phyloP scores from a whole-genome alignment of 257 asterid species.

The Cruciata laevipes region DNA sequence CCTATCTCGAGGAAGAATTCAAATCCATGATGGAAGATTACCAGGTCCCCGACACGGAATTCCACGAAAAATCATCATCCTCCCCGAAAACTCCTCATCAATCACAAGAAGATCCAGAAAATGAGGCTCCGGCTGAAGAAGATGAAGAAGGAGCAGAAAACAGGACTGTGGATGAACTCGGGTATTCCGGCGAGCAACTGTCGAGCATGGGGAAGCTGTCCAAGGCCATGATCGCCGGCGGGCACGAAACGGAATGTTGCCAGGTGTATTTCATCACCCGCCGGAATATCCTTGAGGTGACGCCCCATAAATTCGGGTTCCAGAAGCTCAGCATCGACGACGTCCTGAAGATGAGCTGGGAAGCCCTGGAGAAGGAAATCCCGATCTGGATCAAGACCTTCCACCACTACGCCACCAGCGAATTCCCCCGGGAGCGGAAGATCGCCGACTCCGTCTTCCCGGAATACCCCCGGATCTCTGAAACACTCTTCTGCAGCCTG shows the following conservation, averaged over 20 bases:
- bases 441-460: conserved; percentile 40
- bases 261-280: conserved; percentile 49
- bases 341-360: conserved; percentile 70
- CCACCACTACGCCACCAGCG: conserved; percentile 31
- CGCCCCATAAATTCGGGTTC: conserved; percentile 44
- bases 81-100: conserved; percentile 12
- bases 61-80: neutral
- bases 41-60: conserved; percentile 19
- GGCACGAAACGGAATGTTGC: conserved; percentile 62
- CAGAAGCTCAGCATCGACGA: conserved; percentile 73
- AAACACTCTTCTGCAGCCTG: conserved; percentile 31
- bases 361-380: conserved; percentile 62
- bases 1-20: conserved; percentile 73
- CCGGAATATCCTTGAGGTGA: conserved; percentile 55
- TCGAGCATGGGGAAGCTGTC: conserved; percentile 32
- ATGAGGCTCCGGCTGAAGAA: neutral
- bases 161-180: conserved; percentile 10
- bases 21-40: conserved; percentile 46
- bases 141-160: neutral
- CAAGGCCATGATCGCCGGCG: conserved; percentile 47
- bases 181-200: conserved; percentile 40
- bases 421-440: conserved; percentile 41
- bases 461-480: conserved; percentile 27
- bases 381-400: conserved; percentile 50
- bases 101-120: neutral